A percentile compares a stretch with the other conserved stretches of the same genome.
Conservation (phyloP, 139 green algal genomes). For the Desmodesmus armatus region DNA sequence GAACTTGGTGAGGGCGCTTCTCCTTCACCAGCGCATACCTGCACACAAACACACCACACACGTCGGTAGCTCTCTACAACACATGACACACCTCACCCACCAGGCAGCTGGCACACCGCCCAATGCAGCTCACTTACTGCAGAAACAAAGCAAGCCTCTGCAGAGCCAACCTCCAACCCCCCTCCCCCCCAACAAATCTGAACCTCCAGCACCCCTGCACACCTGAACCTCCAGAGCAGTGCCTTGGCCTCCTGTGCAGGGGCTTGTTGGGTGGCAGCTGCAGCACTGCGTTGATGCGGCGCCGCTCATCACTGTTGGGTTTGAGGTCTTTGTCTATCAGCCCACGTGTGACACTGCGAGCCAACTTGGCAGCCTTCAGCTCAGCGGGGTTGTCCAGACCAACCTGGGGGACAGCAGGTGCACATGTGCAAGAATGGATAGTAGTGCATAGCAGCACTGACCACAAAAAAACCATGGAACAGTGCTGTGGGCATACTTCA, state of each 20-base stretch:
- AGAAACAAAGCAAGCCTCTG: neutral
- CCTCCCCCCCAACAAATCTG: too few relatives aligned
- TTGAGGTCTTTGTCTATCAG: constrained; percentile 86
- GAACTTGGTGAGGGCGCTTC: constrained; percentile 88
- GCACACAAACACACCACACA: neutral
- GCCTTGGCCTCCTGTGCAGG: constrained; percentile 53
- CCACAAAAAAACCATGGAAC: neutral
- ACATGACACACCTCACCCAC: too few relatives aligned
- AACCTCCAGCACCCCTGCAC: too few relatives aligned
- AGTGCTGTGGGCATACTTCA: too few relatives aligned
- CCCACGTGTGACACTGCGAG: constrained; percentile 74
- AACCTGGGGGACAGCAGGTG: constrained; percentile 63
- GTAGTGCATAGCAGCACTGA: neutral
- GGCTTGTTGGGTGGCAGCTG: constrained; percentile 75
- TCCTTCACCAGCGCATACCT: constrained; percentile 56
- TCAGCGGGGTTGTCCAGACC: constrained; percentile 88
- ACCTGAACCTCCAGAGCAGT: constrained; percentile 53
- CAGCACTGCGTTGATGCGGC: constrained; percentile 47
- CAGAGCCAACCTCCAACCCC: neutral
- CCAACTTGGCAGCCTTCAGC: constrained; percentile 95
- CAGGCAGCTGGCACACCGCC: neutral
- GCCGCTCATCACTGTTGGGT: constrained; percentile 83
- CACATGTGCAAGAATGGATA: too few relatives aligned
- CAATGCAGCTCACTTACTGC: neutral
- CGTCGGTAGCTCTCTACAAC: too few relatives aligned